A percentile compares a stretch with the other conserved stretches of the same genome.
Evolutionary conservation across 352 stramenopile species (phyloP).

Genomic region (Phytophthora megakarya): DNA sequence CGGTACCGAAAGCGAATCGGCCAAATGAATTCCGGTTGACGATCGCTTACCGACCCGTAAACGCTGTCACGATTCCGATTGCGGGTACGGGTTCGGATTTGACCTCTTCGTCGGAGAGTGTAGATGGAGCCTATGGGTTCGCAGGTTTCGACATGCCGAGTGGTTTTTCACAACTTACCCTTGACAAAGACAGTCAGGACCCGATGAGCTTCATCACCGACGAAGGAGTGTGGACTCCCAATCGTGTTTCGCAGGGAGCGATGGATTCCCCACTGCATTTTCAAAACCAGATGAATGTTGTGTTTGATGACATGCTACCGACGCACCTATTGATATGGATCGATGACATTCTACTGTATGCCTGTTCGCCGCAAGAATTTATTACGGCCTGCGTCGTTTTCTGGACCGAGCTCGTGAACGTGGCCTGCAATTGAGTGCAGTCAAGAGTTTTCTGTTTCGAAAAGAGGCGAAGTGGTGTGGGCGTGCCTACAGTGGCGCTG

Average conservation of each 20-base stretch:
- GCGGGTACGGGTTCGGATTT: constrained; percentile 3
- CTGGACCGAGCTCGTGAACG: constrained; percentile 6
- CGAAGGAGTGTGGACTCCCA: constrained; percentile 22
- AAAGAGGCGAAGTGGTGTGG: constrained; percentile 30
- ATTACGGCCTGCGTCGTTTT: constrained; percentile 12
- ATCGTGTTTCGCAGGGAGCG: constrained; percentile 7
- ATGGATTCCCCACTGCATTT: constrained; percentile 16
- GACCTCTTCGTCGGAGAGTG: constrained; percentile 1
- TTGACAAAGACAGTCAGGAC: constrained; percentile 19
- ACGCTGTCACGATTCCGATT: constrained; percentile 1
- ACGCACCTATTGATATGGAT: too few relatives aligned
- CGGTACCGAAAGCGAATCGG: constrained; percentile 4
- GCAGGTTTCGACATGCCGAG: constrained; percentile 29
- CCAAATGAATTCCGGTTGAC: constrained; percentile 24
- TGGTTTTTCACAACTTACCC: constrained; percentile 26
- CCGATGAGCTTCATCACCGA: constrained; percentile 33
- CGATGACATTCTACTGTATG: constrained; percentile 20
- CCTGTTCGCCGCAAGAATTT: neutral
- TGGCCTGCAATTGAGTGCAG: constrained; percentile 26
- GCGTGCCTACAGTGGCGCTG: constrained; percentile 9
- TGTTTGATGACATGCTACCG: constrained; percentile 17
- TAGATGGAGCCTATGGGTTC: constrained; percentile 9
- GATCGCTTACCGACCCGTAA: constrained; percentile 26
- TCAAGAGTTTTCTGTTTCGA: constrained; percentile 28
- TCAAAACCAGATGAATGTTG: constrained; percentile 24